Evolutionary conservation across 1,284 basidiomycete species (phyloP).

Genomic region (Chondrostereum purpureum): DNA sequence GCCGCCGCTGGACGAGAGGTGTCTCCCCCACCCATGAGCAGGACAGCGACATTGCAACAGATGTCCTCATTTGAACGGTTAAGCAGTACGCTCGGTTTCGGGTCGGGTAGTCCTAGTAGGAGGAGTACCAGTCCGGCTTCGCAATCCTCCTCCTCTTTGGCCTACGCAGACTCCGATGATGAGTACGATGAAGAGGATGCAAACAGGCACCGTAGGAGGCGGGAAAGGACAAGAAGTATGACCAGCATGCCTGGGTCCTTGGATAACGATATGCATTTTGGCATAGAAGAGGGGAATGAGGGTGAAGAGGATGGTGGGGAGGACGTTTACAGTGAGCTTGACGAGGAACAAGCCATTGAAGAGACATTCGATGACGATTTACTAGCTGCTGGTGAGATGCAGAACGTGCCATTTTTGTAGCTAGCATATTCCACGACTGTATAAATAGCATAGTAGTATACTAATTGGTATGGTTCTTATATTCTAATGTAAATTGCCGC

Average conservation of each 20-base stretch:
- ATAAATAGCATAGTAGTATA: not conserved
- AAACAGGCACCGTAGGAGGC: slow-evolving; percentile 31
- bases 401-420: slow-evolving; percentile 72
- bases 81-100: slow-evolving; percentile 49
- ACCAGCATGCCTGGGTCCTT: slow-evolving; percentile 82
- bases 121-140: slow-evolving; percentile 47
- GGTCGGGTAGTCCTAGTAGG: slow-evolving; percentile 20
- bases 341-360: slow-evolving; percentile 48
- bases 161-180: slow-evolving; percentile 52
- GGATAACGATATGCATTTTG: slow-evolving; percentile 48
- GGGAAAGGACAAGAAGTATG: slow-evolving; percentile 51
- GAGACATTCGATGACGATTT: slow-evolving; percentile 76
- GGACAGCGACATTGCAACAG: slow-evolving; percentile 44
- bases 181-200: slow-evolving; percentile 39
- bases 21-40: slow-evolving; percentile 10
- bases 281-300: slow-evolving; percentile 40
- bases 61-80: slow-evolving; percentile 70
- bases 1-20: slow-evolving; percentile 9
- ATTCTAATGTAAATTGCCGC: too few species aligned
- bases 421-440: not conserved
- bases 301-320: slow-evolving; percentile 24
- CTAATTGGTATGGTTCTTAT: too few species aligned
- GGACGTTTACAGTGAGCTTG: slow-evolving; percentile 23
- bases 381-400: slow-evolving; percentile 78
- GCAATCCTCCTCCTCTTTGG: slow-evolving; percentile 40